Conservation (phyloP, 192 early-diverging fungal species). For the Coemansia sp. region DNA sequence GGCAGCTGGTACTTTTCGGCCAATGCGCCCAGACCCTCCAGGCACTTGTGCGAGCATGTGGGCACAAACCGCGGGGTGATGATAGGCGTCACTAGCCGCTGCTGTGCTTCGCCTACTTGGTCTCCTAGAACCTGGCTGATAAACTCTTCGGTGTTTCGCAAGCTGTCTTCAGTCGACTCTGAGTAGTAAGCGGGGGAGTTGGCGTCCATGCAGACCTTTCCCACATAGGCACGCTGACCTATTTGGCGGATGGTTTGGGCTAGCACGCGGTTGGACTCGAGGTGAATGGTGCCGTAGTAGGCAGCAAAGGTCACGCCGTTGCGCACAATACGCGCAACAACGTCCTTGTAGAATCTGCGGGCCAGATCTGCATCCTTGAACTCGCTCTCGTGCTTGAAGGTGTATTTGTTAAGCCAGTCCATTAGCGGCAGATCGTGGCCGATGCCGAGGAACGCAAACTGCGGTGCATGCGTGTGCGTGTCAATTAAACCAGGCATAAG, state of each 20-base stretch:
- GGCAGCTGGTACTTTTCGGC: constrained; percentile 73
- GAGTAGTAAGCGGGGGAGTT: constrained; percentile 77
- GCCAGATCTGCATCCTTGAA: constrained; percentile 73
- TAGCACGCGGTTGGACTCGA: constrained; percentile 69
- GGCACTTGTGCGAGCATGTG: constrained; percentile 67
- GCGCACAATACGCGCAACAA: constrained; percentile 65
- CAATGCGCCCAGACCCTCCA: constrained; percentile 68
- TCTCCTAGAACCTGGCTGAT: constrained; percentile 57
- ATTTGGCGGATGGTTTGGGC: constrained; percentile 67
- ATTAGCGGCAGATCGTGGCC: constrained; percentile 89
- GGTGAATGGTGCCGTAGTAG: constrained; percentile 91
- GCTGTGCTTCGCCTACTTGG: constrained; percentile 9
- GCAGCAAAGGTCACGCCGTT: constrained; percentile 89
- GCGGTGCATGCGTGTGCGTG: constrained; percentile 93
- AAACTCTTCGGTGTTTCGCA: constrained; percentile 67
- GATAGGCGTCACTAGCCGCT: constrained; percentile 65
- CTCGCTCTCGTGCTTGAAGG: constrained; percentile 80
- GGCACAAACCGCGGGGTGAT: constrained; percentile 95
- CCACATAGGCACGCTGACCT: constrained; percentile 93
- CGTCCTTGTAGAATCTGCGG: constrained; percentile 61
- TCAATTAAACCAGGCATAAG: constrained; percentile 90
- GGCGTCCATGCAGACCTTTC: constrained; percentile 96
- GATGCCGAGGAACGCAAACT: constrained; percentile 83
- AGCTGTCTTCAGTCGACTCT: constrained; percentile 66
- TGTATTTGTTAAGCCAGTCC: constrained; percentile 86